Percentiles rank a stretch among this genome's conserved stretches.
Evolutionary conservation across 2,329 filamentous ascomycete genomes (phyloP).

Genomic region (Lasiodiplodia sp.): DNA sequence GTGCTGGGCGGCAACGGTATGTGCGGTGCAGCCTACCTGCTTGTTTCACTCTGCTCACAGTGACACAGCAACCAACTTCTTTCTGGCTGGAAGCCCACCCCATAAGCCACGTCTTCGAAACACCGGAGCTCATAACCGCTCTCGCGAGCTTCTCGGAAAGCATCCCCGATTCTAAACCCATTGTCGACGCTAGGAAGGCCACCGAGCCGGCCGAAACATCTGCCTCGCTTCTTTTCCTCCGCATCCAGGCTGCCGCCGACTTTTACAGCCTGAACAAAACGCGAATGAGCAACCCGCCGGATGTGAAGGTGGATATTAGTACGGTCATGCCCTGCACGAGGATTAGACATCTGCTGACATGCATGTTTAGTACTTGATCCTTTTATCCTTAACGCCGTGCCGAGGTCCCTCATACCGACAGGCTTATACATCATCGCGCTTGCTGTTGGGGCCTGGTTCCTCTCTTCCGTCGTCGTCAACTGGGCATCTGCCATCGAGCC

Average conservation of each 20-base stretch:
- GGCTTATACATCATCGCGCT: conserved; percentile 72
- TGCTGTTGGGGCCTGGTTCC: conserved; percentile 59
- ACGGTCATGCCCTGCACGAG: conserved; percentile 33
- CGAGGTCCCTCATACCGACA: conserved; percentile 77
- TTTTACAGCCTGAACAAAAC: conserved; percentile 79
- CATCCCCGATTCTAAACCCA: conserved; percentile 35
- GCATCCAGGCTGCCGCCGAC: conserved; percentile 78
- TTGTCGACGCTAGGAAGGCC: conserved; percentile 25
- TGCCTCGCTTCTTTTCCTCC: conserved; percentile 72
- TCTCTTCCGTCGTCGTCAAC: conserved; percentile 54
- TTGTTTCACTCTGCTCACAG: conserved; percentile 22
- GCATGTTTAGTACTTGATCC: conserved; percentile 75
- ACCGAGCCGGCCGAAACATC: conserved; percentile 22
- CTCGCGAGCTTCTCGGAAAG: conserved; percentile 67
- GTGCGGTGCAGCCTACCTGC: conserved; percentile 44
- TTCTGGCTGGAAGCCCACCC: conserved; percentile 75
- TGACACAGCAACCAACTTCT: conserved; percentile 78
- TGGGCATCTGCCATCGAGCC: conserved; percentile 39
- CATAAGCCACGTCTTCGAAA: conserved; percentile 67
- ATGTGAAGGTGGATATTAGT: conserved; percentile 77
- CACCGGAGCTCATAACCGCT: conserved; percentile 69
- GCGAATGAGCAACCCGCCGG: conserved; percentile 77
- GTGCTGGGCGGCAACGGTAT: conserved; percentile 92
- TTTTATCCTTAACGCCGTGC: conserved; percentile 80
- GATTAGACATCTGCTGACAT: conserved; percentile 24